Evolutionary conservation across 805 yeast genomes (phyloP).

Genomic region (Schwanniomyces occidentalis): DNA sequence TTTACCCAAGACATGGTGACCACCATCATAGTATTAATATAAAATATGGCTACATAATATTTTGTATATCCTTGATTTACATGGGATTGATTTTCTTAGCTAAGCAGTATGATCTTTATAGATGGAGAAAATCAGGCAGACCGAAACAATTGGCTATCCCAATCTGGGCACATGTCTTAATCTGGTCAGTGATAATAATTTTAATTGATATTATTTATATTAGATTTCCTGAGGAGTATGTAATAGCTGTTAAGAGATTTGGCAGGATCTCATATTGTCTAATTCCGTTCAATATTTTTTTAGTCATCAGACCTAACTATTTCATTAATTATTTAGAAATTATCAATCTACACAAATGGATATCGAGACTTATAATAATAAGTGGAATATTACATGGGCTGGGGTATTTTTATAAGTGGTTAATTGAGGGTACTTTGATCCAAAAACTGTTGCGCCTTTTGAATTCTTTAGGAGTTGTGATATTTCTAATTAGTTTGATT

Average conservation of each 20-base stretch:
- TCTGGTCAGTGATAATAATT: conserved; percentile 34
- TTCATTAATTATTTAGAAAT: conserved; percentile 52
- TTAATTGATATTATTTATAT: conserved; percentile 34
- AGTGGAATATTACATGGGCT: conserved; percentile 51
- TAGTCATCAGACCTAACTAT: conserved; percentile 56
- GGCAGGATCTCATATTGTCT: conserved; percentile 64
- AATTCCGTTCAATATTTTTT: conserved; percentile 55
- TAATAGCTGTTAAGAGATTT: conserved; percentile 48
- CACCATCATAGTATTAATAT: conserved; percentile 55
- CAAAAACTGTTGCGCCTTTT: conserved; percentile 31
- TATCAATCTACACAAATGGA: conserved; percentile 67
- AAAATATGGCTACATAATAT: conserved; percentile 57
- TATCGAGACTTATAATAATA: conserved; percentile 55
- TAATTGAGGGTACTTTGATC: conserved; percentile 28
- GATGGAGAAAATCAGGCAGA: not conserved
- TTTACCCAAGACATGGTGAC: conserved; percentile 54
- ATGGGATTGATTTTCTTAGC: conserved; percentile 12
- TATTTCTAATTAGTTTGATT: conserved; percentile 32
- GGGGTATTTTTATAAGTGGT: conserved; percentile 55
- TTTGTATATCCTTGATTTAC: conserved; percentile 44
- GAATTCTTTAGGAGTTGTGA: conserved; percentile 56
- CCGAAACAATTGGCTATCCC: conserved; percentile 20
- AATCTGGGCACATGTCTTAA: conserved; percentile 20
- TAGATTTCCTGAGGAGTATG: conserved; percentile 28
- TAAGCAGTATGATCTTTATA: not conserved